Conservation (phyloP, 768 basidiomycete species). For the Tricholoma sp. region DNA sequence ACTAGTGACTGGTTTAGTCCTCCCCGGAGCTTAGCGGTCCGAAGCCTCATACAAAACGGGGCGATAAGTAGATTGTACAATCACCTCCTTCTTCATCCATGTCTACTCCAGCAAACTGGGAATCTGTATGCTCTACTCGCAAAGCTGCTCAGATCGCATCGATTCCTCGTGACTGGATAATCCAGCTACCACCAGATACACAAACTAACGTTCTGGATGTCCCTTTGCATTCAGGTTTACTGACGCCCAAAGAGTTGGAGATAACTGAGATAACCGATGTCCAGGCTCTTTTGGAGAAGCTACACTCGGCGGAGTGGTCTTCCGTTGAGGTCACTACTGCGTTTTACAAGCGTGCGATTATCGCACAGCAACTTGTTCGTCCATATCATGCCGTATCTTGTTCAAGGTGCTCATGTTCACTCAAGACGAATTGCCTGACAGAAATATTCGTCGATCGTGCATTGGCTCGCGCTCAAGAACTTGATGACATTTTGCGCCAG, state of each 20-base stretch:
- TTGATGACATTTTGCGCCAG: constrained; percentile 40
- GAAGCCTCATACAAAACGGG: too few relatives aligned
- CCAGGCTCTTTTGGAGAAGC: constrained; percentile 35
- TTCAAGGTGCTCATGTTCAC: background rate
- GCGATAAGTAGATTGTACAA: too few relatives aligned
- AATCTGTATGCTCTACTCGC: constrained; percentile 26
- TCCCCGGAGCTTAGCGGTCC: too few relatives aligned
- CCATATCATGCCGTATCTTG: background rate
- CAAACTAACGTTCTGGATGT: constrained; percentile 44
- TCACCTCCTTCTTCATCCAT: background rate
- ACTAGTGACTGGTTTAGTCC: too few relatives aligned
- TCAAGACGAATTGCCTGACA: constrained; percentile 46
- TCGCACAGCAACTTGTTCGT: constrained; percentile 63
- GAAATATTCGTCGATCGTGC: constrained; percentile 56
- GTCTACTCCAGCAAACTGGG: constrained; percentile 15
- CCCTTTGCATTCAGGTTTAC: constrained; percentile 45
- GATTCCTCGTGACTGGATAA: constrained; percentile 54
- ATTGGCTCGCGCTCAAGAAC: constrained; percentile 38
- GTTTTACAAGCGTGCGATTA: constrained; percentile 60
- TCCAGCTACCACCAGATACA: constrained; percentile 32
- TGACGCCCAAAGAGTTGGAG: constrained; percentile 47
- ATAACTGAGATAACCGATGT: constrained; percentile 53
- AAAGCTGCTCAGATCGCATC: constrained; percentile 42
- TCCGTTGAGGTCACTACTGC: constrained; percentile 56
- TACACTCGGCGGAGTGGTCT: constrained; percentile 45